phyloP scores from a whole-genome alignment of 495 filamentous ascomycete genomes.

The Penicillium herquei region DNA sequence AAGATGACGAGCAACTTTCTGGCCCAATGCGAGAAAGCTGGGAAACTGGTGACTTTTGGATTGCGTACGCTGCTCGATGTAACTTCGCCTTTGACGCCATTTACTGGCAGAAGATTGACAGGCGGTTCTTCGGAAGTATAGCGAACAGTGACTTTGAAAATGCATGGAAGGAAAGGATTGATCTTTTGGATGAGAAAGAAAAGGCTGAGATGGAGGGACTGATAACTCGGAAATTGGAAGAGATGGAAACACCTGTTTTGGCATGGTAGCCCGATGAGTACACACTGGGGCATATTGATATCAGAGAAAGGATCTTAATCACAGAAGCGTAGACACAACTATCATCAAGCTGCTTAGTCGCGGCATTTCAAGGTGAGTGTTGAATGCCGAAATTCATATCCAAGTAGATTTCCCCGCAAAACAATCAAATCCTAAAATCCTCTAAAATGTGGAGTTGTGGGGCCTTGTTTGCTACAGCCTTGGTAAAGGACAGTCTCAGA shows the following conservation, averaged over 20 bases:
- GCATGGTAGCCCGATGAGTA: slow-evolving; percentile 26
- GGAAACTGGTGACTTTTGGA: slow-evolving; percentile 20
- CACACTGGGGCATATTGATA: slow-evolving; percentile 14
- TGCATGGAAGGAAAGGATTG: slow-evolving; percentile 5
- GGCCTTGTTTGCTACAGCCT: not conserved
- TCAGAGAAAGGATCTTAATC: no score
- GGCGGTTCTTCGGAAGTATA: slow-evolving; percentile 13
- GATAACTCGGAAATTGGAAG: slow-evolving; percentile 16
- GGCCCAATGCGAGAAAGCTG: slow-evolving; percentile 13
- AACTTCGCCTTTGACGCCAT: slow-evolving; percentile 6
- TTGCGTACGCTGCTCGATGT: slow-evolving; percentile 15
- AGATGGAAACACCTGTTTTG: slow-evolving; percentile 16
- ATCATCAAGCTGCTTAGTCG: no score
- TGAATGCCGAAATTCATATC: not conserved
- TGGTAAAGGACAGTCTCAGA: no score
- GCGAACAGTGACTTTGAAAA: no score
- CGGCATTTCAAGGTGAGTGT: no score
- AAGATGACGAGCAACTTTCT: slow-evolving; percentile 11
- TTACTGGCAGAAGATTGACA: slow-evolving; percentile 19
- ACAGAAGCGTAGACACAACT: no score
- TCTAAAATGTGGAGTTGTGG: not conserved
- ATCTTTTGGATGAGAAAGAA: slow-evolving; percentile 11
- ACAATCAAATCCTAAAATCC: not conserved
- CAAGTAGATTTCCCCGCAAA: not conserved
- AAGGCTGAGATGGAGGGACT: slow-evolving; percentile 12